Evolutionary conservation across 228 moss, liverwort and hornwort species (phyloP).

Genomic region (Sphagnum magellanicum): DNA sequence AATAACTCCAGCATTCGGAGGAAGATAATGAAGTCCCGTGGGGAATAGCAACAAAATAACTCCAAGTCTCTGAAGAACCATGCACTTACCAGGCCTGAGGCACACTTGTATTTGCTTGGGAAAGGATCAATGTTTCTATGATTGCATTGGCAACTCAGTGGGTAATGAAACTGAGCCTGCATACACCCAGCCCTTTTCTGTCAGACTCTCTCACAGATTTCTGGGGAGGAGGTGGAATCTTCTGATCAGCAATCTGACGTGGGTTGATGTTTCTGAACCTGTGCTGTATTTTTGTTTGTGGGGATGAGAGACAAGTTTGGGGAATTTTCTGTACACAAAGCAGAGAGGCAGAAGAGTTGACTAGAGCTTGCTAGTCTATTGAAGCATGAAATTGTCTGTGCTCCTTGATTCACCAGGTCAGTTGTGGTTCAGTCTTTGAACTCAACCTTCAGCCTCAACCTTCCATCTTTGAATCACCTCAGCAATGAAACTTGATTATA

Average conservation of each 20-base stretch:
- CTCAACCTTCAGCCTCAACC: too few relatives aligned
- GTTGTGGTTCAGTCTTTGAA: too few relatives aligned
- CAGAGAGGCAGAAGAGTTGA: conserved; percentile 1
- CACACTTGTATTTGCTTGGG: too few relatives aligned
- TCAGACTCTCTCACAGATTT: conserved; percentile 71
- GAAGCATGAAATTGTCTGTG: neutral
- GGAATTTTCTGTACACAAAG: neutral
- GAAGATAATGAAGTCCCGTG: neutral
- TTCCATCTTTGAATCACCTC: too few relatives aligned
- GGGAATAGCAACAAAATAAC: neutral
- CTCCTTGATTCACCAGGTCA: neutral
- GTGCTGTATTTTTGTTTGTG: conserved; percentile 7
- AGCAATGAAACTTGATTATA: too few relatives aligned
- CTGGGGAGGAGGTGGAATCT: conserved; percentile 94
- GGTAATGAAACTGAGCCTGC: conserved; percentile 54
- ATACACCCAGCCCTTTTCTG: conserved; percentile 61
- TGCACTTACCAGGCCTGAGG: too few relatives aligned
- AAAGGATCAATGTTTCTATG: conserved; percentile 18
- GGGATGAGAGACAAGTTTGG: neutral
- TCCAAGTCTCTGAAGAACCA: neutral
- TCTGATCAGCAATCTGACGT: conserved; percentile 58
- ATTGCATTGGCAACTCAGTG: conserved; percentile 36
- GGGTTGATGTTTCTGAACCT: conserved; percentile 61
- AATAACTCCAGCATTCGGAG: neutral
- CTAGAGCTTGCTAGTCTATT: too few relatives aligned